Evolutionary conservation across 106 monocot species (phyloP).

Genomic region (Dioscorea alata): DNA sequence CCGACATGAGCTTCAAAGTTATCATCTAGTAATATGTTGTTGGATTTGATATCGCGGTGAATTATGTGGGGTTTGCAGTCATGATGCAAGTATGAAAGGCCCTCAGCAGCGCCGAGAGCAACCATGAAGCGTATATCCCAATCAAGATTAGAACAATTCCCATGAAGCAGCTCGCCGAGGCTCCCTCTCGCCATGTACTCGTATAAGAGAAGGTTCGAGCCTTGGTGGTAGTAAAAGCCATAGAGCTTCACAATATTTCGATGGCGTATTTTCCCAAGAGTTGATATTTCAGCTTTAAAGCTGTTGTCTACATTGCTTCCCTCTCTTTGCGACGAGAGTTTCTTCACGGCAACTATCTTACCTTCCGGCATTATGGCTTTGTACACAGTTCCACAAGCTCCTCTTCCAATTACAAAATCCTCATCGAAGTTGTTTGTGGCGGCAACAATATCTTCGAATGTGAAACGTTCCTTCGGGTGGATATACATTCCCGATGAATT

Average conservation of each 20-base stretch:
- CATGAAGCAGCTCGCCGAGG: constrained; percentile 82
- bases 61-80: constrained; percentile 92
- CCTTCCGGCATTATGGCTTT: constrained; percentile 67
- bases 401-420: constrained; percentile 64
- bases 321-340: constrained; percentile 71
- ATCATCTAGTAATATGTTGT: constrained; percentile 89
- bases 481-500: constrained; percentile 36
- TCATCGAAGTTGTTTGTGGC: constrained; percentile 89
- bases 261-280: constrained; percentile 92
- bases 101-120: constrained; percentile 89
- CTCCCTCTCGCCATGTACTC: constrained; percentile 95
- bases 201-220: constrained; percentile 78
- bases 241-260: constrained; percentile 93
- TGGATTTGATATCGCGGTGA: constrained; percentile 96
- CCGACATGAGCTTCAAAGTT: constrained; percentile 96
- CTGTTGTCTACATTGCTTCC: constrained; percentile 71
- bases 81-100: constrained; percentile 89
- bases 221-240: constrained; percentile 77
- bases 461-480: constrained; percentile 53
- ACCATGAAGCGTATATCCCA: constrained; percentile 80
- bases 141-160: constrained; percentile 31
- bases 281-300: constrained; percentile 83
- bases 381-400: constrained; percentile 93
- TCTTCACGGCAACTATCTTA: constrained; percentile 76
- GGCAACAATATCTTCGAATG: constrained; percentile 56